Base-by-base conservation (phyloP, 176 grass and related monocot species). In the Luzula sylvatica region DNA sequence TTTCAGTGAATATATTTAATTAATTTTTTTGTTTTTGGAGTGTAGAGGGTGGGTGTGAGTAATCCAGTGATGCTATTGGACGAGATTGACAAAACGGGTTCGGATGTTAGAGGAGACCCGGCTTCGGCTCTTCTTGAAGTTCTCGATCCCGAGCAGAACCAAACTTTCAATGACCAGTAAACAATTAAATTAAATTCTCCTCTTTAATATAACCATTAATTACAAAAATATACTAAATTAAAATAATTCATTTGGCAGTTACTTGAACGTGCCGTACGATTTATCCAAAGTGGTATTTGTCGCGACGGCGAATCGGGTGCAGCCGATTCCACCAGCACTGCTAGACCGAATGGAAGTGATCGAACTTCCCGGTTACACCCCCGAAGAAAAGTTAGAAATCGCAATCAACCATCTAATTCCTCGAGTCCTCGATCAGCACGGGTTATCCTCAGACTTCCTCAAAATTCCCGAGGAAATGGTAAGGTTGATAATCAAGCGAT, bases 31-130 rank as follows among this genome's bases (percentile, higher is more conserved):
- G 46, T 8, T 49, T 11, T 7, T 20, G 46, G 23, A 52, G 41
- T 74, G 67, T 81, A 98, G 92, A 90, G 81, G 76, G 92, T 90
- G 64, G 83, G 78, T 65, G 92, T 98, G 53, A 83, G 52, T 61
- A 98, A 98, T 69, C 92, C 92, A 39, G 81, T 98, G 49, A 98
- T 98, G 81, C 81, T 98, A 66, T 81, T 98, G 58, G 92, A 98
- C n/a, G 92, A 98, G 78, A 83, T 98, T 65, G 92, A 98, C 69
- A 98, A 98, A 68, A 98, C 92, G 27, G 92, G 92, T 75, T 98
- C 92, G 58, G 92, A 98, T 70, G 81, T 90, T 51, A 84, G 86
- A 61, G 92, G 92, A 5, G 92, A 98, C 67, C 92, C 92, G 44
- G 85, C 92, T 74, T 98, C 92, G 60, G 92, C 92, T 28, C 79